A percentile compares a stretch with the other conserved stretches of the same genome.
These are phyloP conservation scores for Solanum hybrid DNA, from an alignment of 305 asterid species.

Conservation along the genomic window DNA sequence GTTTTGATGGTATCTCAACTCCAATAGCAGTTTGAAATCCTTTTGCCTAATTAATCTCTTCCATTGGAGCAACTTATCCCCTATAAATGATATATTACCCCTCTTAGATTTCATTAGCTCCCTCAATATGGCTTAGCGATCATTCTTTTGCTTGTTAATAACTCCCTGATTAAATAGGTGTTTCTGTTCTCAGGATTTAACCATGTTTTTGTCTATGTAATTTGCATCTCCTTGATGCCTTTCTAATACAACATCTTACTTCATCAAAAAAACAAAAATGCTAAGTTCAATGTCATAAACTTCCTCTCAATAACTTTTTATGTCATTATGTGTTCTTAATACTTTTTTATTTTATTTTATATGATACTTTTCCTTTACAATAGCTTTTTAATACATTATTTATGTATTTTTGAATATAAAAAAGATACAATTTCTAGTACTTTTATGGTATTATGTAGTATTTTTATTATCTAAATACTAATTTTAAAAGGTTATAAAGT, in stretches of 20 bases:
- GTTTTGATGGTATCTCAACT: not conserved
- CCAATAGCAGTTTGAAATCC: too few relatives aligned
- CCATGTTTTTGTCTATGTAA: too few relatives aligned
- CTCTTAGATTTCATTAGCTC: too few relatives aligned
- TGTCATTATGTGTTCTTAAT: not conserved
- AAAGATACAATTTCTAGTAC: not conserved
- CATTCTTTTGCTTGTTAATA: too few relatives aligned
- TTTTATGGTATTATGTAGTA: not conserved
- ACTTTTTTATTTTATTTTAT: not conserved
- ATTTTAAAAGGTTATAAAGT: not conserved
- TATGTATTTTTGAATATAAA: not conserved
- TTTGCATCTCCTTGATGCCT: not conserved
- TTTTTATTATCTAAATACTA: too few relatives aligned
- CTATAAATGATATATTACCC: too few relatives aligned
- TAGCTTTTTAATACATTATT: too few relatives aligned
- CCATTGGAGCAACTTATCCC: too few relatives aligned
- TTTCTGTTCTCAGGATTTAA: too few relatives aligned
- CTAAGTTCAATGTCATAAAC: not conserved
- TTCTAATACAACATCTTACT: not conserved
- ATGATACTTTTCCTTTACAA: not conserved
- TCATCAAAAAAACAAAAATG: not conserved
- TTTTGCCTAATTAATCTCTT: too few relatives aligned
- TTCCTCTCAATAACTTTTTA: not conserved
- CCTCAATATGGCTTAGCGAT: too few relatives aligned
- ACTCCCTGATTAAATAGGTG: too few relatives aligned